Conservation (phyloP, 2,329 filamentous ascomycete species). For the Venturia oleaginea region DNA sequence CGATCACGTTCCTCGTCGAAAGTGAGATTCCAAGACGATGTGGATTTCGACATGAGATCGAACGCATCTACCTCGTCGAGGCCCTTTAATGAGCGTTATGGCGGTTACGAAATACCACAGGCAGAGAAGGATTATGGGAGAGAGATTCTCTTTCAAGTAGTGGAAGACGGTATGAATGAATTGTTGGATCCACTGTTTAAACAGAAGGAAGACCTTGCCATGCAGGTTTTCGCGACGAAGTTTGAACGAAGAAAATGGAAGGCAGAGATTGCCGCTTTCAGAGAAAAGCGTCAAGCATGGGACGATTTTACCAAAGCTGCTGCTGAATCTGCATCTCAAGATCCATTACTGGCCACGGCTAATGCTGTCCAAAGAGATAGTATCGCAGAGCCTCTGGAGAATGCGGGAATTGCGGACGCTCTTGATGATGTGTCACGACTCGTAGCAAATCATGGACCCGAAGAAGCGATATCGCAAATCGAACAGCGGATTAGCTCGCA, state of each 20-base stretch:
- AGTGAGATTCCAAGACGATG: constrained; percentile 65
- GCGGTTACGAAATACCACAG: constrained; percentile 68
- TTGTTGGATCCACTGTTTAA: constrained; percentile 81
- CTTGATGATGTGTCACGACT: background rate
- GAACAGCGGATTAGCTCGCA: background rate
- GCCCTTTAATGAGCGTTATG: constrained; percentile 60
- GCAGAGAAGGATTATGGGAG: constrained; percentile 75
- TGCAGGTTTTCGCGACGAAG: constrained; percentile 40
- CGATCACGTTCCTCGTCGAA: constrained; percentile 69
- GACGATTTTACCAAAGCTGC: background rate
- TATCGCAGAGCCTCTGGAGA: background rate
- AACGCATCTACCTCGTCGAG: constrained; percentile 65
- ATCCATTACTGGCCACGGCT: background rate
- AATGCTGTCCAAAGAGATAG: background rate
- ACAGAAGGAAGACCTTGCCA: constrained; percentile 54
- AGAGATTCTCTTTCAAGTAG: constrained; percentile 84
- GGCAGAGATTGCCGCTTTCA: constrained; percentile 29
- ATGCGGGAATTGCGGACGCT: background rate
- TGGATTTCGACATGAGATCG: constrained; percentile 60
- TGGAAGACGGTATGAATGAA: constrained; percentile 89
- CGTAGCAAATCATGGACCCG: background rate
- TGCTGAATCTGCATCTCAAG: background rate
- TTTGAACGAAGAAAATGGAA: constrained; percentile 47
- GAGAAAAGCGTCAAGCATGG: background rate
- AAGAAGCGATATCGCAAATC: constrained; percentile 3